Conservation (phyloP, 352 stramenopile genomes). For the Phytophthora tubulina region DNA sequence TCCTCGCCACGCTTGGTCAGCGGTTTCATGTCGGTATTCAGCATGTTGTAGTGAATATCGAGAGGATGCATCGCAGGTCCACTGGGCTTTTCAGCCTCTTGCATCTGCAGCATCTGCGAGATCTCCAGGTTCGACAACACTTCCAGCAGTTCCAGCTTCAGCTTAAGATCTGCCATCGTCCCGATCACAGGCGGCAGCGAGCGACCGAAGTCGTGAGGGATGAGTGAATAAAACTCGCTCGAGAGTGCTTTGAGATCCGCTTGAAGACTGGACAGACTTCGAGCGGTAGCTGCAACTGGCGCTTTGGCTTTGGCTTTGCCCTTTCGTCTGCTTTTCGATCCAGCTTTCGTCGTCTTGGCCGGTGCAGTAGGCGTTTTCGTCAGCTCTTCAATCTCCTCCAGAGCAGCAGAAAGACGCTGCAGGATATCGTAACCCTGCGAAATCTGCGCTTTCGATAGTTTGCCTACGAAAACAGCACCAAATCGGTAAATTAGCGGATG, state of each 20-base stretch:
- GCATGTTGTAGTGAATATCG: slow-evolving; percentile 61
- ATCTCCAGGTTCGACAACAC: slow-evolving; percentile 71
- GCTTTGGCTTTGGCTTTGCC: slow-evolving; percentile 39
- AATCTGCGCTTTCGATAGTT: slow-evolving; percentile 69
- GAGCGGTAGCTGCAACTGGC: slow-evolving; percentile 24
- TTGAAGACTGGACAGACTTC: slow-evolving; percentile 39
- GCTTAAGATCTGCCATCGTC: slow-evolving; percentile 63
- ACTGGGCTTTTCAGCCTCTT: slow-evolving; percentile 37
- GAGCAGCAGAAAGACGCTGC: slow-evolving; percentile 51
- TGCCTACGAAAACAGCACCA: slow-evolving; percentile 25
- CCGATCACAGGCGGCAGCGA: slow-evolving; percentile 59
- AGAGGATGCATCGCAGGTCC: slow-evolving; percentile 50
- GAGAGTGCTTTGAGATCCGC: slow-evolving; percentile 60
- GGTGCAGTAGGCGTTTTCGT: slow-evolving; percentile 23
- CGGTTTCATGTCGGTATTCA: slow-evolving; percentile 59
- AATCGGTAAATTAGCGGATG: not conserved
- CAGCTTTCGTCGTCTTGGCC: slow-evolving; percentile 27
- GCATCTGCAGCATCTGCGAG: slow-evolving; percentile 60
- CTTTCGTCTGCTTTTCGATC: slow-evolving; percentile 34
- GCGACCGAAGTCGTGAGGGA: slow-evolving; percentile 76
- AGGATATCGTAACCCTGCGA: slow-evolving; percentile 67
- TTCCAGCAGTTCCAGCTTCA: slow-evolving; percentile 71
- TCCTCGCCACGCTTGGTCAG: slow-evolving; percentile 48
- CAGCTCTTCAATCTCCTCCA: slow-evolving; percentile 55
- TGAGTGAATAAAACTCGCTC: slow-evolving; percentile 77